phyloP scores from a whole-genome alignment of 768 basidiomycete species.

The Russula sp. region DNA sequence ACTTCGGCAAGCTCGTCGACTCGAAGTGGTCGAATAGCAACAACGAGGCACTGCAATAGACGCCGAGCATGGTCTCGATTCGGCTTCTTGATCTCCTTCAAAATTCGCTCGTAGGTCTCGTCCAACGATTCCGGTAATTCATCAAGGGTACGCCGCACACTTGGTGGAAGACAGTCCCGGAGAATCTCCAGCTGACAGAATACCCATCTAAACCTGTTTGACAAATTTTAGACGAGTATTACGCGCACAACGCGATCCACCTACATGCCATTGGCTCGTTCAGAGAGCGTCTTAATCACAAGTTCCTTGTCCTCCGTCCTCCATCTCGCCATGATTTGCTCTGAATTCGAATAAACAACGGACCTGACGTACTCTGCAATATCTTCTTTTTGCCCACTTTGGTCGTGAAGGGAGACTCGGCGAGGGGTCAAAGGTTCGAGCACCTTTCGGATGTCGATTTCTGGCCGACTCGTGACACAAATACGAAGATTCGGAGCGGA shows the following conservation, averaged over 20 bases:
- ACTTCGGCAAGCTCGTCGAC: not conserved
- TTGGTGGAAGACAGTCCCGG: constrained; percentile 2
- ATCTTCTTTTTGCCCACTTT: not conserved
- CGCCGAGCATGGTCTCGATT: not conserved
- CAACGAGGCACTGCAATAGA: not conserved
- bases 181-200: not conserved
- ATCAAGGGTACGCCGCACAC: not conserved
- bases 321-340: not conserved
- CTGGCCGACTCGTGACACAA: not conserved
- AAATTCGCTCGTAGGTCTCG: not conserved
- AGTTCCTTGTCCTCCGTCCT: not conserved
- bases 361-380: not conserved
- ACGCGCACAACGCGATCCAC: not conserved
- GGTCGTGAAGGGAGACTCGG: not conserved
- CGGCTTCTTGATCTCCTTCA: not conserved
- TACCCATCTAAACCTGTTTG: not conserved
- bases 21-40: not conserved
- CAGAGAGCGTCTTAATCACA: not conserved
- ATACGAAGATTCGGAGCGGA: not conserved
- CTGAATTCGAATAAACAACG: not conserved
- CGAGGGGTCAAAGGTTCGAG: not conserved
- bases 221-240: not conserved
- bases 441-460: not conserved
- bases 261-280: not conserved
- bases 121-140: not conserved